These are phyloP conservation scores for Pichia sp. DNA, from an alignment of 1,139 yeast genomes.

Conservation along the genomic window DNA sequence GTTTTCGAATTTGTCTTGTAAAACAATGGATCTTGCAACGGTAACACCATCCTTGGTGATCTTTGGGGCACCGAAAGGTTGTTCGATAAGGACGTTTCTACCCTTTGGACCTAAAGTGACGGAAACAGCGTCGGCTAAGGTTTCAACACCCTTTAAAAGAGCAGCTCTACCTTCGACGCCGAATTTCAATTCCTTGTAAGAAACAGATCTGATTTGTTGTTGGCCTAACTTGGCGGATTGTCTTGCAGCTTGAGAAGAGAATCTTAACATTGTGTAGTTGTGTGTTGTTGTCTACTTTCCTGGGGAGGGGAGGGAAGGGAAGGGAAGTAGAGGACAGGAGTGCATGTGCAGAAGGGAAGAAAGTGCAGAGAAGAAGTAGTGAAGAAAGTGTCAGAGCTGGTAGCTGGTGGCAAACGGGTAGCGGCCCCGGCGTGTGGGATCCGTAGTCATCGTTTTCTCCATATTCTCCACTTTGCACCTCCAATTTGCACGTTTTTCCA, in stretches of 20 bases:
- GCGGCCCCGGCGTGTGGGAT: too few relatives aligned
- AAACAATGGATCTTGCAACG: slow-evolving; percentile 85
- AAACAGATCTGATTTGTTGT: slow-evolving; percentile 52
- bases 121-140: slow-evolving; percentile 95
- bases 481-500: not conserved
- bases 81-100: slow-evolving; percentile 96
- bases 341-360: too few relatives aligned
- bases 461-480: not conserved
- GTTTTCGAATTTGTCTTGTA: slow-evolving; percentile 94
- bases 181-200: slow-evolving; percentile 95
- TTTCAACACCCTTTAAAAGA: slow-evolving; percentile 91
- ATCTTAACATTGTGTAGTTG: slow-evolving; percentile 49
- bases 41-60: slow-evolving; percentile 99
- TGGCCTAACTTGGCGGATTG: slow-evolving; percentile 26
- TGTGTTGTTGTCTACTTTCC: not conserved
- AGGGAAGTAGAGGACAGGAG: not conserved
- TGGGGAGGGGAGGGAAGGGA: not conserved
- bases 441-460: too few relatives aligned
- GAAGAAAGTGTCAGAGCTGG: too few relatives aligned
- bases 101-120: slow-evolving; percentile 99
- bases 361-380: too few relatives aligned
- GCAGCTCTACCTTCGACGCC: slow-evolving; percentile 99
- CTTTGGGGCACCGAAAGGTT: slow-evolving; percentile 96
- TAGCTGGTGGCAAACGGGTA: too few relatives aligned
- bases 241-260: slow-evolving; percentile 47